Evolutionary conservation across 768 basidiomycete genomes (phyloP).

Genomic region (Panaeolus cyanescens): DNA sequence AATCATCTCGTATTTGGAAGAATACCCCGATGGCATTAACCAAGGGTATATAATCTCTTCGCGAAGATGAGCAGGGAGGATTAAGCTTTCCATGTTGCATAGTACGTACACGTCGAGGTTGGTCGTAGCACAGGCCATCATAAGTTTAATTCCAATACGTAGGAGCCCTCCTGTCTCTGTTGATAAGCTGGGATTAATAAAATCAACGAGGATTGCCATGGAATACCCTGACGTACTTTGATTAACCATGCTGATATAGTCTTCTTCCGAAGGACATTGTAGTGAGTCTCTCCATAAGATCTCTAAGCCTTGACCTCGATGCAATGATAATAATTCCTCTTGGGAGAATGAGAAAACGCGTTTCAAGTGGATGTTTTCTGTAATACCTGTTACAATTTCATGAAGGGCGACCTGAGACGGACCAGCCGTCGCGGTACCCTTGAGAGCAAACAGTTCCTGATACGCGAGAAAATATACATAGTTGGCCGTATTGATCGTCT

Average conservation of each 20-base stretch:
- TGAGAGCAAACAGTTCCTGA: conserved; percentile 73
- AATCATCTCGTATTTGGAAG: conserved; percentile 97
- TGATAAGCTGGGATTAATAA: neutral
- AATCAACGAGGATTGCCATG: no score
- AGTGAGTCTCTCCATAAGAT: conserved; percentile 93
- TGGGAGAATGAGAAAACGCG: neutral
- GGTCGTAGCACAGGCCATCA: conserved; percentile 87
- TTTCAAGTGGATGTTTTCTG: neutral
- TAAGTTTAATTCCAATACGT: conserved; percentile 88
- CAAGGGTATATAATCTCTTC: conserved; percentile 86
- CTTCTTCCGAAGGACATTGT: conserved; percentile 90
- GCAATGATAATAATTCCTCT: conserved; percentile 80
- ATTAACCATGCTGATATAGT: conserved; percentile 95
- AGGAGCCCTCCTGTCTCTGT: conserved; percentile 94
- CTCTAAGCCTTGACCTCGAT: conserved; percentile 94
- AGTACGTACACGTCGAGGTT: conserved; percentile 56
- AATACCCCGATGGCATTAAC: conserved; percentile 94
- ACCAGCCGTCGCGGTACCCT: conserved; percentile 29
- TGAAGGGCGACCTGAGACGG: conserved; percentile 52
- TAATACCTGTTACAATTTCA: conserved; percentile 72
- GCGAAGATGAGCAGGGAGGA: conserved; percentile 1
- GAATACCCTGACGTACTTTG: conserved; percentile 61
- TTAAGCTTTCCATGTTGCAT: neutral
- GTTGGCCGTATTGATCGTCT: conserved; percentile 96
- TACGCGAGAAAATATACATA: conserved; percentile 96